phyloP scores from a whole-genome alignment of 495 filamentous ascomycete genomes.

The Xylaria longipes region DNA sequence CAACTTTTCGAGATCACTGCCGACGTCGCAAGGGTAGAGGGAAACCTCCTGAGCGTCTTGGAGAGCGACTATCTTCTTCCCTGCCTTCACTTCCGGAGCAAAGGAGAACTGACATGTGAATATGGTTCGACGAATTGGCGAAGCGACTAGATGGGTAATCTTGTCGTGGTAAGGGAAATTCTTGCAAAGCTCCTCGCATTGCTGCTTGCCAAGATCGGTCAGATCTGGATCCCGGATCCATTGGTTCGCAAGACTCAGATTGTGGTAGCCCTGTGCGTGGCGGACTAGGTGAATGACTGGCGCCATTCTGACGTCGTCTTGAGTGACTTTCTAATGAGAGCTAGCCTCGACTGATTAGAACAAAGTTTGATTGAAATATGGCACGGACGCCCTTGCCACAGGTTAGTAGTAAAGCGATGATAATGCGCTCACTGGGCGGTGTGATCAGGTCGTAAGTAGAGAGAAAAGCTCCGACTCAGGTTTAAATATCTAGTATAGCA shows the following conservation, averaged over 20 bases:
- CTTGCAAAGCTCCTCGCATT: constrained; percentile 69
- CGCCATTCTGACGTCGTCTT: constrained; percentile 38
- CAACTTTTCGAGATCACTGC: constrained; percentile 61
- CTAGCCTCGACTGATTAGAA: background rate
- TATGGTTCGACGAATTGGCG: constrained; percentile 83
- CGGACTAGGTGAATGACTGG: constrained; percentile 60
- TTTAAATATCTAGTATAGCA: background rate
- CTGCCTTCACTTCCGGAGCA: constrained; percentile 45
- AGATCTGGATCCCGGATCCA: constrained; percentile 76
- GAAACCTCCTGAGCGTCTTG: constrained; percentile 85
- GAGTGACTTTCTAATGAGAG: background rate
- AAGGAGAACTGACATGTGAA: constrained; percentile 81
- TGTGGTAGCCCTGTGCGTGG: constrained; percentile 76
- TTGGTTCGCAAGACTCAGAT: constrained; percentile 76
- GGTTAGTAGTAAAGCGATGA: background rate
- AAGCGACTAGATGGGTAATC: constrained; percentile 77
- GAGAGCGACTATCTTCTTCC: constrained; percentile 66
- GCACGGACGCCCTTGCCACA: background rate
- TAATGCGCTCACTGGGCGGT: background rate
- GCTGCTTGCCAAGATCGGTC: constrained; percentile 74
- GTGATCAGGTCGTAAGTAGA: background rate
- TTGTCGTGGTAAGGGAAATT: constrained; percentile 68
- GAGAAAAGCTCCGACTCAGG: background rate
- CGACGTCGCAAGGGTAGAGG: constrained; percentile 80
- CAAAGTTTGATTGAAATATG: background rate